Percentiles rank a stretch among this genome's conserved stretches.
phyloP scores from a whole-genome alignment of 73 alveolate species.

The Effrenium voratum region DNA sequence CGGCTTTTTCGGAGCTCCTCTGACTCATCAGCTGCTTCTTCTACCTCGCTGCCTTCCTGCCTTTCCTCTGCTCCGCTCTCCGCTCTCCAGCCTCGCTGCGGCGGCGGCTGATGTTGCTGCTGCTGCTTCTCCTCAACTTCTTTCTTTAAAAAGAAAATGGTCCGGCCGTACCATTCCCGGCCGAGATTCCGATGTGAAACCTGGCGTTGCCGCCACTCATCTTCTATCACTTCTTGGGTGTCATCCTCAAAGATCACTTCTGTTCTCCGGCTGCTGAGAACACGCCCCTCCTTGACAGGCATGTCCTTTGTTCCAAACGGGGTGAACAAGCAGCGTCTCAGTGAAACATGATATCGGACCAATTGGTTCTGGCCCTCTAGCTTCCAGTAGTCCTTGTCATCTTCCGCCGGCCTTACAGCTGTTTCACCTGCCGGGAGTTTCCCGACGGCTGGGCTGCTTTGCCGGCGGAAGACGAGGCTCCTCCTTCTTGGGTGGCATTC shows the following conservation, averaged over 20 bases:
- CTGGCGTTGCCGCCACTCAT: not conserved
- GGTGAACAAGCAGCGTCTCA: not conserved
- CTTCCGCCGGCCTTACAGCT: not conserved
- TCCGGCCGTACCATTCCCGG: not conserved
- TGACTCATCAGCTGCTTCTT: not conserved
- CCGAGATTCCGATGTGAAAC: not conserved
- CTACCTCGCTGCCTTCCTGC: not conserved
- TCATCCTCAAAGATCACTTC: not conserved
- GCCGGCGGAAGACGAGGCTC: not conserved
- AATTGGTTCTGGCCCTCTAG: not conserved
- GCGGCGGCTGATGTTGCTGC: not conserved
- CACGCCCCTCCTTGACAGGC: not conserved
- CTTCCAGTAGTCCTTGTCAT: conserved; percentile 24
- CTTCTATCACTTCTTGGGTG: not conserved
- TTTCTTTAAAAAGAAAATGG: not conserved
- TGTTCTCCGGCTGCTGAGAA: not conserved
- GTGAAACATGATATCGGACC: conserved; percentile 28
- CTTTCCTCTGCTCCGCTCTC: not conserved
- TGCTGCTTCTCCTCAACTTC: not conserved
- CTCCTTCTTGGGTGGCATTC: not conserved
- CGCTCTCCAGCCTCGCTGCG: not conserved
- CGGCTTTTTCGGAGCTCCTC: not conserved
- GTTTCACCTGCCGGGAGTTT: conserved; percentile 20
- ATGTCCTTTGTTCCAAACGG: not conserved
- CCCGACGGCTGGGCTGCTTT: not conserved